phyloP scores from a whole-genome alignment of 1,284 basidiomycete genomes.

The Fomitopsis pinicola region DNA sequence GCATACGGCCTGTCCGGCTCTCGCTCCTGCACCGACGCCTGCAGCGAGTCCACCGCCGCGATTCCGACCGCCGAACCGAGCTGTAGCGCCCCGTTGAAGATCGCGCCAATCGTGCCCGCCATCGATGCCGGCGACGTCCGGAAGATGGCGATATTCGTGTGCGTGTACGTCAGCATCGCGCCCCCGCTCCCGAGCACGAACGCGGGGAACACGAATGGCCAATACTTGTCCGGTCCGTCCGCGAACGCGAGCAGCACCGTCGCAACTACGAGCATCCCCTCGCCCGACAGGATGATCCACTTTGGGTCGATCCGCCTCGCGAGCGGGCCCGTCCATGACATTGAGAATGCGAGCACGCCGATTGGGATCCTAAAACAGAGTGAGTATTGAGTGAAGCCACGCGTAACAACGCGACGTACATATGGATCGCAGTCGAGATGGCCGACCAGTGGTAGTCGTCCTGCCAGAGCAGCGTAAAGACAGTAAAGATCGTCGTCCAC shows the following conservation, averaged over 20 bases:
- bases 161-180: constrained; percentile 28
- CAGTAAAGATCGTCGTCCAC: constrained; percentile 36
- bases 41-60: constrained; percentile 43
- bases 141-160: constrained; percentile 46
- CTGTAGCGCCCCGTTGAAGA: constrained; percentile 52
- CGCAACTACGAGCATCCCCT: constrained; percentile 33
- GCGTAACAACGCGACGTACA: constrained; percentile 22
- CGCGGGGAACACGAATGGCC: constrained; percentile 44
- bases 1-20: constrained; percentile 29
- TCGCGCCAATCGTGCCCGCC: constrained; percentile 51
- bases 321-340: constrained; percentile 36
- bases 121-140: constrained; percentile 40
- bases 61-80: constrained; percentile 46
- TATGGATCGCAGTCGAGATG: constrained; percentile 35
- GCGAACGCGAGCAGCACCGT: constrained; percentile 40
- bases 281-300: constrained; percentile 39
- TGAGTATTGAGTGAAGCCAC: background rate
- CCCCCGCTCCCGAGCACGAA: constrained; percentile 43
- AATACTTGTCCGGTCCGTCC: constrained; percentile 39
- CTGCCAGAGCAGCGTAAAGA: constrained; percentile 37
- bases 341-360: constrained; percentile 32
- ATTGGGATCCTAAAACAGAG: constrained; percentile 34
- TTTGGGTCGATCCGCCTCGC: constrained; percentile 36
- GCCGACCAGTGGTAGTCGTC: constrained; percentile 34
- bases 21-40: constrained; percentile 37